Base-by-base conservation (phyloP, 306 rosid genomes). In the Lathyrus tuberosus region DNA sequence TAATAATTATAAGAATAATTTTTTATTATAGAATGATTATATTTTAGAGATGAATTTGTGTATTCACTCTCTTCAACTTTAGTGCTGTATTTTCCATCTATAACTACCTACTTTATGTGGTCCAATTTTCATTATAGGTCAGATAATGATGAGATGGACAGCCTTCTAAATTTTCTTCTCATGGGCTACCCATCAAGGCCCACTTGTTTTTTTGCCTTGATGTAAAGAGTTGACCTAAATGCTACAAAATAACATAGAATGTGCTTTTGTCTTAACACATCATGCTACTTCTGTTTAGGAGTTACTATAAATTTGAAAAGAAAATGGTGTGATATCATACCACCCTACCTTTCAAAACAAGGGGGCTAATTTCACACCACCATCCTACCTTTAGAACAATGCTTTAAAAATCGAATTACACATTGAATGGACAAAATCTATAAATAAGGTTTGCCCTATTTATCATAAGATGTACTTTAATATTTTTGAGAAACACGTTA, bases 121-220 rank as follows among this genome's bases (percentile, higher is more conserved):
- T 48, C 61, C 80, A 48, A 48, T 43, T 43, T 15, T 5, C 5
- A 52, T 77, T 58, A 56, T 51, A 52, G 62, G 70, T 22, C 62
- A 73, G 68, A 46, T 65, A 26, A 69, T 77, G 57, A 63, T 63
- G 10, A 20, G 46, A 40, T 68, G 15, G 38, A 46, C 53, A 67
- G 69, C 33, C 63, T 53, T 53, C 48, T 64, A 65, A 65, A 26
- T 1, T 14, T 63, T 54, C 28, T 5, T 51, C 37, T 52, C 51
- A 5, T 52, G 49, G 81, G 49, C 68, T 75, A 71, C 65, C 6
- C 67, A 20, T 52, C 30, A 47, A 57, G 52, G 20, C 57, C 46
- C 30, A 20, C 70, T 59, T 72, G 37, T 38, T 59, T 72, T 52
- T 22, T 65, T 58, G 51, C 41, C 74, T 63, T 77, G 66, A 47